Percentiles rank a stretch among this genome's conserved stretches.
Conservation (phyloP, 306 rosid species). For the Prunus davidiana region DNA sequence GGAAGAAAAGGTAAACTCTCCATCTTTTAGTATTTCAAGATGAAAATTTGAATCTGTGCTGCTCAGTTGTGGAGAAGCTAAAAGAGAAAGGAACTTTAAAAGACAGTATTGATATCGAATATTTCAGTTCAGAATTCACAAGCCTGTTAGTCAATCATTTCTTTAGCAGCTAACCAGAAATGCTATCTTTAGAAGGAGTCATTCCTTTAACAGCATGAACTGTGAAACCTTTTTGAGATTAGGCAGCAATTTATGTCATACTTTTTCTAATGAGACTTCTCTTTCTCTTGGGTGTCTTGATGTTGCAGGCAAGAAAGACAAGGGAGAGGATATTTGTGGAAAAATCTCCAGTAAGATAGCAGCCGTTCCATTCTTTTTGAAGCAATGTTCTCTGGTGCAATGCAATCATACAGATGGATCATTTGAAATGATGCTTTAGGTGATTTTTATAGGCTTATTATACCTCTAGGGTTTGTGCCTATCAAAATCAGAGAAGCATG, state of each 20-base stretch:
- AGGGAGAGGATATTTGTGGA: slow-evolving; percentile 48
- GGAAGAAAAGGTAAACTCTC: slow-evolving; percentile 47
- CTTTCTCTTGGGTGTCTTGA: not conserved
- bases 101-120: not conserved
- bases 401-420: not conserved
- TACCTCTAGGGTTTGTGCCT: not conserved
- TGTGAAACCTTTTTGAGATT: not conserved
- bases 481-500: not conserved
- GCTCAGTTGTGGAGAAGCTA: not conserved
- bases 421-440: not conserved
- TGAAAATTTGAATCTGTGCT: too few species aligned
- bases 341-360: slow-evolving; percentile 28
- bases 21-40: not conserved
- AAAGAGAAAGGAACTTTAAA: not conserved
- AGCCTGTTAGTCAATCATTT: not conserved
- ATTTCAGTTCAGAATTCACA: not conserved
- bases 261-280: not conserved
- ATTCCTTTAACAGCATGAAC: too few species aligned
- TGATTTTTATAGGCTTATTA: not conserved
- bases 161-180: too few species aligned
- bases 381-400: not conserved
- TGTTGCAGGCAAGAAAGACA: slow-evolving; percentile 31
- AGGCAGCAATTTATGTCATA: not conserved
- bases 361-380: not conserved
- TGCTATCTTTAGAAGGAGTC: too few species aligned